These are phyloP conservation scores for Neurospora tetrasperma DNA, from an alignment of 495 filamentous ascomycete genomes.

Conservation along the genomic window DNA sequence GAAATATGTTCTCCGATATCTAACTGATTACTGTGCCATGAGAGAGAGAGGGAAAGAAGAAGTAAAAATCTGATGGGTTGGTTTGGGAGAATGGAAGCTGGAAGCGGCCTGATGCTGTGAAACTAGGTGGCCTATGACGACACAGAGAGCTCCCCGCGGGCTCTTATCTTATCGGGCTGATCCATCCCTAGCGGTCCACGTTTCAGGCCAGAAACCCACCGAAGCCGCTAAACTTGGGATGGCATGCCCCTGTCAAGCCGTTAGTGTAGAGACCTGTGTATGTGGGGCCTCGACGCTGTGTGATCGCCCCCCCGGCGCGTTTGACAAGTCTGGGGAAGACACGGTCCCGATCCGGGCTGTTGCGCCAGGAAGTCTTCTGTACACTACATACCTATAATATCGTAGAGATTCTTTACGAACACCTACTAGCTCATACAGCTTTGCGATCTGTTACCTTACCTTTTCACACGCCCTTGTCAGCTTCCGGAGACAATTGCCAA, in stretches of 20 bases:
- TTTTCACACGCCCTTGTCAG: not conserved
- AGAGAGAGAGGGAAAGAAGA: not conserved
- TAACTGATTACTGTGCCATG: not conserved
- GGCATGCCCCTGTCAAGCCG: not conserved
- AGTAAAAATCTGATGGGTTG: not conserved
- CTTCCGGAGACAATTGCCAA: slow-evolving; percentile 10
- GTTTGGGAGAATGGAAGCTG: not conserved
- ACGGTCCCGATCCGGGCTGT: not conserved
- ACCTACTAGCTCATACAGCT: not conserved
- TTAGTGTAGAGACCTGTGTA: not conserved
- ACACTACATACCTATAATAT: not conserved
- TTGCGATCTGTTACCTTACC: not conserved
- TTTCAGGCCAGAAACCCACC: not conserved
- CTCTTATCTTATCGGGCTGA: not conserved
- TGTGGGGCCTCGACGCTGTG: not conserved
- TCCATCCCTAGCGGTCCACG: not conserved
- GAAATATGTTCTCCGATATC: not conserved
- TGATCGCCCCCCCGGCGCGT: not conserved
- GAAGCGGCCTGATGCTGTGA: not conserved
- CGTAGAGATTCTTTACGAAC: not conserved
- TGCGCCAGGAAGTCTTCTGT: not conserved
- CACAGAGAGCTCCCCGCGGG: not conserved
- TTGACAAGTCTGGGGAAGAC: not conserved
- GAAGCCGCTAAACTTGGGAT: not conserved
- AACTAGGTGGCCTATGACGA: not conserved